Base-by-base conservation (phyloP, 805 yeast species). In the Teunomyces tritomae region DNA sequence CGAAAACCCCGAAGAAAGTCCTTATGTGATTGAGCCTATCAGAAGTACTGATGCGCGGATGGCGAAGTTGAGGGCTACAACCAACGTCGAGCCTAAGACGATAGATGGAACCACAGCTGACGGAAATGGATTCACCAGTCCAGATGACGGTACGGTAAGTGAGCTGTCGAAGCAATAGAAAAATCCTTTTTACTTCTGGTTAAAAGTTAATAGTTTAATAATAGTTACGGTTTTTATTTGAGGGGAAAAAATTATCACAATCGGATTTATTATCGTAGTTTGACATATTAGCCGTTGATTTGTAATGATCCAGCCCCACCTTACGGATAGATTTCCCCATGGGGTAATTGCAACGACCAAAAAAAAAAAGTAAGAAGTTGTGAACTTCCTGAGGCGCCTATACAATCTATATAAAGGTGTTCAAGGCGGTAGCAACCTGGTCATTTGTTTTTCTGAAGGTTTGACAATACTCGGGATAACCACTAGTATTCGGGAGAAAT, bases 1-100 rank as follows among this genome's bases (percentile, higher is more conserved):
- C n/a, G 28, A 37, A 29, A 51, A 50, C 45, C 48, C 54, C 4
- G 70, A 65, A 17, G 60, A 58, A n/a, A 55, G 57, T 17, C 70
- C 77, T 8, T 87, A 77, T 69, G 82, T 86, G 49, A 83, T 90
- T 56, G 90, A 87, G 72, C 94, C 95, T 54, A 76, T 85, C 50
- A 82, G 92, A 74, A 83, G 89, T 3, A 69, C 71, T 45, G 75
- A 68, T 39, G 72, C 76, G 5, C 64, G 68, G 46, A 45, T 70
- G 20, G 71, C 66, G 37, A 62, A 61, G 53, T 59, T 71, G 50
- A 65, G 65, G 53, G 57, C 55, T 44, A 53, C 63, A 2, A 57
- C 63, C 16, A 35, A 39, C 39, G 24, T 26, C 17, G 49, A 47
- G 5, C 42, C 45, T 17, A 44, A 48, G 28, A 28, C 42, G 8